Base-by-base conservation (phyloP, 257 asterid genomes). In the Solanum rostratum region DNA sequence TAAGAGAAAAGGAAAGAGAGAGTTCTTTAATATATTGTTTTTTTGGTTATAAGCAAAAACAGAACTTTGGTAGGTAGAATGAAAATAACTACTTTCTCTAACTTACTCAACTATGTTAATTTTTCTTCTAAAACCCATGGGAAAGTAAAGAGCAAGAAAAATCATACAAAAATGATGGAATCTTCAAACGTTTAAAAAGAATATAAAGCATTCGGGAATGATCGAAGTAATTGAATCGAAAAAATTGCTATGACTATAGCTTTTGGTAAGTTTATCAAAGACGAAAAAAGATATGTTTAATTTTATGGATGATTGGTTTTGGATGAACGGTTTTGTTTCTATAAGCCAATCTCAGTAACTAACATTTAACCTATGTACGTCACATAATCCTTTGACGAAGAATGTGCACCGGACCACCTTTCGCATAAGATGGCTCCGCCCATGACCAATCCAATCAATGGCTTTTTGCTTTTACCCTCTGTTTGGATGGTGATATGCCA, bases 11-110 rank as follows among this genome's bases (percentile, higher is more conserved):
- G 37, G 4, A 70, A 85, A 73, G 87, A 79, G 53, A 85, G 59
- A 71, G 83, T 91, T 90, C 87, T 89, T 87, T 90, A 39, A 69
- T 27, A 52, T 46, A 82, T 83, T 89, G 88, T 90, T 91, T 79
- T 89, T 91, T 79, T 91, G 92, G 95, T 92, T 92, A 7, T 86
- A 95, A 92, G 97, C 92, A 85, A 85, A 74, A 87, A 86, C 88
- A 85, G 84, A 91, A 87, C 16, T 68, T 33, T 33, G 92, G 91
- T 85, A 79, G 69, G 84, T 37, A 33, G 54, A 29, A 37, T 76
- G 30, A 85, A 84, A 86, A 33, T 33, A 37, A n/a, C 66, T 59
- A 59, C 0, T n/a, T n/a, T 20, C 63, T 19, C 29, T 20, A 20
- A 33, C 73, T 65, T 65, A 6, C 30, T 66, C 74, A 66, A 55